phyloP scores from a whole-genome alignment of 352 stramenopile genomes.

The Thalassiosira allenii region DNA sequence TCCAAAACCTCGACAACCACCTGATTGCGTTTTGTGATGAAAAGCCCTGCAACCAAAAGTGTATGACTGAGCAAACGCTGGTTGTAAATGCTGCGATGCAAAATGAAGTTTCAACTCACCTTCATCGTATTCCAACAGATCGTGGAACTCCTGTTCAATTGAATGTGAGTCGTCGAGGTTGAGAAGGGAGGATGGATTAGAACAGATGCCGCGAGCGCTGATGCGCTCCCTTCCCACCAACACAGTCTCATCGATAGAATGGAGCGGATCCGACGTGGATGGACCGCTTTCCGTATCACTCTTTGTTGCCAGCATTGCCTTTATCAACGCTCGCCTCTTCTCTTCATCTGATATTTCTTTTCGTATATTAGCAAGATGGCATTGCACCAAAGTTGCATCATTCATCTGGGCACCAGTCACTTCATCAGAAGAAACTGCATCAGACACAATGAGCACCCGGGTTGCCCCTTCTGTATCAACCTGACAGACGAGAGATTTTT shows the following conservation, averaged over 20 bases:
- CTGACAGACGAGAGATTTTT: slow-evolving; percentile 71
- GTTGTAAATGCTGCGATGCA: no score
- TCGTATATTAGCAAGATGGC: slow-evolving; percentile 67
- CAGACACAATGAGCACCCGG: slow-evolving; percentile 81
- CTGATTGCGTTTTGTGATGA: slow-evolving; percentile 80
- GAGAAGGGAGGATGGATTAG: no score
- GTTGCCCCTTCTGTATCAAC: slow-evolving; percentile 84
- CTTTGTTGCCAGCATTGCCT: no score
- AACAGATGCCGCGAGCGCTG: no score
- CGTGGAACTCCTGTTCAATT: slow-evolving; percentile 57
- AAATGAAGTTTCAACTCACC: no score
- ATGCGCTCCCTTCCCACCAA: no score
- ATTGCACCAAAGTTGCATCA: slow-evolving; percentile 63
- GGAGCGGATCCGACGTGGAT: no score
- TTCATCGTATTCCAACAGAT: slow-evolving; percentile 65
- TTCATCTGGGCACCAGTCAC: slow-evolving; percentile 29
- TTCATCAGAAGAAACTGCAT: slow-evolving; percentile 53
- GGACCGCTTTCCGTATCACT: no score
- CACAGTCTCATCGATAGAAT: slow-evolving; percentile 12
- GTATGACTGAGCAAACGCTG: no score
- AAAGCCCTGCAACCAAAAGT: slow-evolving; percentile 43
- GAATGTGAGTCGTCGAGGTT: slow-evolving; percentile 11
- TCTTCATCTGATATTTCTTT: slow-evolving; percentile 71
- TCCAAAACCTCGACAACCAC: slow-evolving; percentile 84
- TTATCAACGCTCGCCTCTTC: slow-evolving; percentile 43